Percentiles rank a stretch among this genome's conserved stretches.
These are phyloP conservation scores for Gentiana dahurica DNA, from an alignment of 257 asterid species.

Conservation along the genomic window DNA sequence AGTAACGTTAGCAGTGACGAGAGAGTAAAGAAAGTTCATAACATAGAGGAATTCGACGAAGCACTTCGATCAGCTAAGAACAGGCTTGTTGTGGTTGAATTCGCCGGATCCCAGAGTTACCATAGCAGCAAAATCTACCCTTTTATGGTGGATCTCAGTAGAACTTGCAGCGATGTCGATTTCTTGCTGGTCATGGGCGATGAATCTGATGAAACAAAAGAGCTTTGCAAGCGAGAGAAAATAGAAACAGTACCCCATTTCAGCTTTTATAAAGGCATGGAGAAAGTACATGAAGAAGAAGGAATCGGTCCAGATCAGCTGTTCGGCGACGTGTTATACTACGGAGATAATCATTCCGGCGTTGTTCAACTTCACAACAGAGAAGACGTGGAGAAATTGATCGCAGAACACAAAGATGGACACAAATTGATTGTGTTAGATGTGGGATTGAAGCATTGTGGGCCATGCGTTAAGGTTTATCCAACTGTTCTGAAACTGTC, in stretches of 20 bases:
- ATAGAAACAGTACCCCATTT: slow-evolving; percentile 71
- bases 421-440: slow-evolving; percentile 60
- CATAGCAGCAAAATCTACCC: slow-evolving; percentile 67
- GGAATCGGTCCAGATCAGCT: slow-evolving; percentile 80
- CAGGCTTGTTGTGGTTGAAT: slow-evolving; percentile 82
- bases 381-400: slow-evolving; percentile 66
- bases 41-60: slow-evolving; percentile 51
- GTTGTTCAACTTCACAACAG: slow-evolving; percentile 71
- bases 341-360: slow-evolving; percentile 85
- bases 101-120: slow-evolving; percentile 42
- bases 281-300: slow-evolving; percentile 90
- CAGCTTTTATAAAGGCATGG: slow-evolving; percentile 88
- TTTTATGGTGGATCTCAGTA: slow-evolving; percentile 81
- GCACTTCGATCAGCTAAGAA: slow-evolving; percentile 60
- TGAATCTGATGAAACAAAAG: slow-evolving; percentile 58
- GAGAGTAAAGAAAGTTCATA: slow-evolving; percentile 53
- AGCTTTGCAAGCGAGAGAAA: slow-evolving; percentile 64
- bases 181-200: slow-evolving; percentile 84
- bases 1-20: slow-evolving; percentile 28
- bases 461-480: slow-evolving; percentile 95
- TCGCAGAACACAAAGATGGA: slow-evolving; percentile 42
- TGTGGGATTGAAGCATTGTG: slow-evolving; percentile 92
- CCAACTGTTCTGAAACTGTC: slow-evolving; percentile 89
- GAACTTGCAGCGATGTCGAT: slow-evolving; percentile 75
- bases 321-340: slow-evolving; percentile 82